phyloP scores from a whole-genome alignment of 225 moss, liverwort and hornwort genomes.

The Antitrichia curtipendula region DNA sequence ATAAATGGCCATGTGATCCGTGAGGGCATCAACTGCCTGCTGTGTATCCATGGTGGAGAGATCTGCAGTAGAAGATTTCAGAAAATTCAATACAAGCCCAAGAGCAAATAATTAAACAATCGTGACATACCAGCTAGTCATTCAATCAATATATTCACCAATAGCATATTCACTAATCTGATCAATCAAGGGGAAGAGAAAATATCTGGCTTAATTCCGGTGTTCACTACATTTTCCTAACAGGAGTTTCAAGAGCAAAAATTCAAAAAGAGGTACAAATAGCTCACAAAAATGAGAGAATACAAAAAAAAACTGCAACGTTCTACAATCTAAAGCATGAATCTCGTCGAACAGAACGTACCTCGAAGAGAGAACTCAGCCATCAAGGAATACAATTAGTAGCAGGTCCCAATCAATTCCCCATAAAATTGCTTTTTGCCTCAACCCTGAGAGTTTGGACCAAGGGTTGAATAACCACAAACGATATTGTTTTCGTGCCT shows the following conservation, averaged over 20 bases:
- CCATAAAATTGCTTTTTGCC: neutral
- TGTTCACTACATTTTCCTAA: neutral
- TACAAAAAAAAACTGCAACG: neutral
- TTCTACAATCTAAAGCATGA: neutral
- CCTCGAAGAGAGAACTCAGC: constrained; percentile 26
- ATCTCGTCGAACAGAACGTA: neutral
- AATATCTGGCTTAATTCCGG: neutral
- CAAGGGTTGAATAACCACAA: neutral
- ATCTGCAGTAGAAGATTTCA: neutral
- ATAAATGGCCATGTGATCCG: constrained; percentile 79
- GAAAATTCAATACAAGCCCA: neutral
- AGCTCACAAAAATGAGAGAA: neutral
- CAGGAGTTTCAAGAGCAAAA: neutral
- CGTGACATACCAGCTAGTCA: neutral
- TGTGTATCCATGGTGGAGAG: constrained; percentile 61
- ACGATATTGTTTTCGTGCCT: neutral
- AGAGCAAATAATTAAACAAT: neutral
- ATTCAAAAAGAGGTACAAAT: neutral
- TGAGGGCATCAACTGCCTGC: constrained; percentile 63
- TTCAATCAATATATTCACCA: neutral
- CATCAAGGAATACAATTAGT: neutral
- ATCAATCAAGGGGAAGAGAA: neutral
- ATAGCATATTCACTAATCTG: neutral
- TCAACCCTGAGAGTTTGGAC: neutral
- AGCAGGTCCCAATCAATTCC: neutral